These are phyloP conservation scores for Keithomyces neogunnii DNA, from an alignment of 2,329 filamentous ascomycete genomes.

Conservation along the genomic window DNA sequence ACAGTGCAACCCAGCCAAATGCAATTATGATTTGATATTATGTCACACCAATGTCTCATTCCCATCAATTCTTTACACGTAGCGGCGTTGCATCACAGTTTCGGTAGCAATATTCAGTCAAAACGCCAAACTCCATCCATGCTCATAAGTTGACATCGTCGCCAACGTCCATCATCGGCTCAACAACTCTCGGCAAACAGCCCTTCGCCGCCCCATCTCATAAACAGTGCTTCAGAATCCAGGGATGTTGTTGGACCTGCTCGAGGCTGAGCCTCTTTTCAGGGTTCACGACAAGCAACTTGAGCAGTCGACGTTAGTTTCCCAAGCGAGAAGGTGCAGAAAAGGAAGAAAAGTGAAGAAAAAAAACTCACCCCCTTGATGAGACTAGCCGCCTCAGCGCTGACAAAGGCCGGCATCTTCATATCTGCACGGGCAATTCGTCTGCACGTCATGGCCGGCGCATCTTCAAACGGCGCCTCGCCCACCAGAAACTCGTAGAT, in stretches of 20 bases:
- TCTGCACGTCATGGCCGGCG: conserved; percentile 10
- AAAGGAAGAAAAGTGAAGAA: background rate
- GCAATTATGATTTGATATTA: too few relatives aligned
- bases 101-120: too few relatives aligned
- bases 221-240: conserved; percentile 13
- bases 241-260: conserved; percentile 13
- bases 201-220: too few relatives aligned
- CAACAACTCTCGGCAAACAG: too few relatives aligned
- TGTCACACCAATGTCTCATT: too few relatives aligned
- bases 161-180: too few relatives aligned
- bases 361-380: conserved; percentile 9
- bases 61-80: too few relatives aligned
- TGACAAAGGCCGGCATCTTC: conserved; percentile 13
- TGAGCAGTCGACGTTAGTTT: background rate
- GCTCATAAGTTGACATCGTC: too few relatives aligned
- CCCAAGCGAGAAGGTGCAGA: background rate
- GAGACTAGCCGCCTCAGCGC: conserved; percentile 12
- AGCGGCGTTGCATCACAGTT: too few relatives aligned
- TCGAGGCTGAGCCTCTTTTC: conserved; percentile 11
- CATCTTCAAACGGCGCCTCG: conserved; percentile 17
- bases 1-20: too few relatives aligned
- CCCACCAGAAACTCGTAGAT: conserved; percentile 17
- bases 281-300: conserved; percentile 14
- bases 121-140: too few relatives aligned
- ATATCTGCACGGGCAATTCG: conserved; percentile 14